phyloP scores from a whole-genome alignment of 345 rosid genomes.

The Acer yangbiense region DNA sequence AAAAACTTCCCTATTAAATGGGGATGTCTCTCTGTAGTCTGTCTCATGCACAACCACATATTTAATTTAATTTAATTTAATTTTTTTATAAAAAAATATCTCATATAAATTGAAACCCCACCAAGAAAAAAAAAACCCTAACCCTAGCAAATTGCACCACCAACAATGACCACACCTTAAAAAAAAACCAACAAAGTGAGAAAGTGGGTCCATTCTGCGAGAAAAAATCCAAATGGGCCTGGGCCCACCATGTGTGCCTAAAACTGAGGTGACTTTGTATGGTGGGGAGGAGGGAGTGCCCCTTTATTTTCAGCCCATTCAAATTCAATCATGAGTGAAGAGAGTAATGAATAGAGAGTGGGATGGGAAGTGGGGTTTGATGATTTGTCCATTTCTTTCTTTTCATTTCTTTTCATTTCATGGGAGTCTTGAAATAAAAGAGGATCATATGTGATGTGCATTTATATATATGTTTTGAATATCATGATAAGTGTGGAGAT shows the following conservation, averaged over 20 bases:
- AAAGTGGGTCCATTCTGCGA: background rate
- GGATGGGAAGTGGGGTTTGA: background rate
- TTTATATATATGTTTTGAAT: too few species aligned
- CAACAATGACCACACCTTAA: background rate
- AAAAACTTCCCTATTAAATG: background rate
- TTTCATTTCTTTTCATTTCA: background rate
- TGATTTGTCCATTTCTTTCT: slow-evolving; percentile 4
- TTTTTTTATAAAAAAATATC: background rate
- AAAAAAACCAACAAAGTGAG: background rate
- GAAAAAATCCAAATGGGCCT: slow-evolving; percentile 22
- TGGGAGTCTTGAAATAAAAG: background rate
- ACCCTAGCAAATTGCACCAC: background rate
- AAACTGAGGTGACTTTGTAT: background rate
- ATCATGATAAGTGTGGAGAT: too few species aligned
- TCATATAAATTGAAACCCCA: background rate
- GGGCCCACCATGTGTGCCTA: slow-evolving; percentile 29
- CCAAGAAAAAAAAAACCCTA: background rate
- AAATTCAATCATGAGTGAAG: slow-evolving; percentile 12
- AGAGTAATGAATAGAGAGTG: background rate
- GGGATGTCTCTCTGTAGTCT: background rate
- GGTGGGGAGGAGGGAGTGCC: background rate
- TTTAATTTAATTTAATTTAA: background rate
- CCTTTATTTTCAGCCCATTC: slow-evolving; percentile 5
- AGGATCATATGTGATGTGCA: too few species aligned
- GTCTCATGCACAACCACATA: background rate